These are phyloP conservation scores for Cronartium quercuum DNA, from an alignment of 1,284 basidiomycete genomes.

Conservation along the genomic window DNA sequence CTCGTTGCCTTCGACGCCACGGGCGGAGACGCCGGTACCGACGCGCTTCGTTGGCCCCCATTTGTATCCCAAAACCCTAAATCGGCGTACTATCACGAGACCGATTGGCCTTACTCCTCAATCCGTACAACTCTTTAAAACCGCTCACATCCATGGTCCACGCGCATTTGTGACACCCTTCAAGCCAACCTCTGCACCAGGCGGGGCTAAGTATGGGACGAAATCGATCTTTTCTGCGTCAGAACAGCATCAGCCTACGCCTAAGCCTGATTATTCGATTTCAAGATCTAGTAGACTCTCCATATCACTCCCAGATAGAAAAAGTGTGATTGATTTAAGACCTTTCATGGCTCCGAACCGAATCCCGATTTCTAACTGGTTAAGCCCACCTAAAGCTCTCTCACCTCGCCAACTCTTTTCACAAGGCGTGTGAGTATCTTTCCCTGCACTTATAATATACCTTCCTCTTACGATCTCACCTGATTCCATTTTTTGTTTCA, in stretches of 20 bases:
- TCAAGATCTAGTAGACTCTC: background rate
- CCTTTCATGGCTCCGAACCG: background rate
- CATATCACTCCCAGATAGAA: background rate
- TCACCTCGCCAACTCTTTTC: constrained; percentile 29
- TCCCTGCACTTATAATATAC: background rate
- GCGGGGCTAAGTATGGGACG: background rate
- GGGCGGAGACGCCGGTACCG: background rate
- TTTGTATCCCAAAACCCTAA: background rate
- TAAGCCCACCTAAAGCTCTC: constrained; percentile 22
- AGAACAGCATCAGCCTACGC: background rate
- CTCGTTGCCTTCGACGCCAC: background rate
- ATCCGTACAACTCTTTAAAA: background rate
- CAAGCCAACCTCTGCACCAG: constrained; percentile 6
- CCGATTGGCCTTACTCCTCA: constrained; percentile 28
- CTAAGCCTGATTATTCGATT: background rate
- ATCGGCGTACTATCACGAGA: constrained; percentile 4
- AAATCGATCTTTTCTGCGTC: too few species aligned
- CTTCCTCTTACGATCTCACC: background rate
- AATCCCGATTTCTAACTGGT: constrained; percentile 12
- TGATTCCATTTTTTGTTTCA: background rate
- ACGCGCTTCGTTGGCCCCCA: background rate
- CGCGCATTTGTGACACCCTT: constrained; percentile 33
- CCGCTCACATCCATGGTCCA: background rate
- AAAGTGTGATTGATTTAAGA: background rate
- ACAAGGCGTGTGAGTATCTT: constrained; percentile 22